Evolutionary conservation across 1,284 basidiomycete species (phyloP).

Genomic region (Afroboletus lepidellus): DNA sequence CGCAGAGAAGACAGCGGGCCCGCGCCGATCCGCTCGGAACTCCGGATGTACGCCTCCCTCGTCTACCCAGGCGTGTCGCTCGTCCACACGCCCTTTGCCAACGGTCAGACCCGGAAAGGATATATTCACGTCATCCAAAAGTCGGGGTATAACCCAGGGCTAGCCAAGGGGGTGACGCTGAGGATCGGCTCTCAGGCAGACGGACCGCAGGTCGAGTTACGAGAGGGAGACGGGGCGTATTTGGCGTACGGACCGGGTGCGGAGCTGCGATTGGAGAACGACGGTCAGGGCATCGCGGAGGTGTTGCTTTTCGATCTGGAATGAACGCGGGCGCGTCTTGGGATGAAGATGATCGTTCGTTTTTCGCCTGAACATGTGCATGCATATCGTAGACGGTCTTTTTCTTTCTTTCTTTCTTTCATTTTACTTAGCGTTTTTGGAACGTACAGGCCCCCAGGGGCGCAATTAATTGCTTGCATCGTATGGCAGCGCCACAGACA

Average conservation of each 20-base stretch:
- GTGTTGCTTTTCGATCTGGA: conserved; percentile 75
- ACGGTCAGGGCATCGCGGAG: conserved; percentile 60
- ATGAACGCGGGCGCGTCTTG: conserved; percentile 25
- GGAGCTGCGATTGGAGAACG: conserved; percentile 56
- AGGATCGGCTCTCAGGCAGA: conserved; percentile 44
- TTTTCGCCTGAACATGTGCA: not conserved
- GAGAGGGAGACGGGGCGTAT: conserved; percentile 77
- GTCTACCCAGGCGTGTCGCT: conserved; percentile 55
- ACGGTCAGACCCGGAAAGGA: conserved; percentile 42
- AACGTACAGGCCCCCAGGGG: not conserved
- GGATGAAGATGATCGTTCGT: not conserved
- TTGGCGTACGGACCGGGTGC: conserved; percentile 45
- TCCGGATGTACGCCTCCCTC: conserved; percentile 67
- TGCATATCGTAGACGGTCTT: not conserved
- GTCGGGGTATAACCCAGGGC: conserved; percentile 67
- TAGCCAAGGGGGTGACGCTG: conserved; percentile 50
- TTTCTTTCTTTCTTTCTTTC: conserved; percentile 4
- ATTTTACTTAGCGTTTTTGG: not conserved
- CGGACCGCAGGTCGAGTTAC: conserved; percentile 36
- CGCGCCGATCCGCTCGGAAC: conserved; percentile 65
- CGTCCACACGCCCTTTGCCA: conserved; percentile 46
- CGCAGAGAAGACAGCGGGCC: conserved; percentile 70
- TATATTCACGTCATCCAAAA: conserved; percentile 76
- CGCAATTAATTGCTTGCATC: not conserved
- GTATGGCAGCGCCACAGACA: not conserved